Evolutionary conservation across 202 grass and related monocot genomes (phyloP).

Genomic region (Dendrocalamus latiflorus): DNA sequence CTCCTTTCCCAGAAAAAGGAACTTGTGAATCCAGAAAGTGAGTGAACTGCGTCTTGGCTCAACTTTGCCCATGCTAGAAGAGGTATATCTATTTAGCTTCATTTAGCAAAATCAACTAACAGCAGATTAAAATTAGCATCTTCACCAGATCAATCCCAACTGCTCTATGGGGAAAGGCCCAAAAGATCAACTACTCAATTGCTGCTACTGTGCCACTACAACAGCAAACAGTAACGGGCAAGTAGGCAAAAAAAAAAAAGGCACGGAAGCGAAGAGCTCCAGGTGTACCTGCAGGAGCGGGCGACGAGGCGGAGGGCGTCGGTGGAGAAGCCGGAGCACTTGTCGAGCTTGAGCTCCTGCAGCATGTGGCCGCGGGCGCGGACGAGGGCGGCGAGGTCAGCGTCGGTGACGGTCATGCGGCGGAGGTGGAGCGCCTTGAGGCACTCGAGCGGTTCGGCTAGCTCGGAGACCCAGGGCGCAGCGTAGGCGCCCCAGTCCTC

Average conservation of each 20-base stretch:
- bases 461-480: slow-evolving; percentile 50
- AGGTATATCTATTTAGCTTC: neutral
- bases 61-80: neutral
- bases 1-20: neutral
- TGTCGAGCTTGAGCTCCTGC: slow-evolving; percentile 69
- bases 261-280: neutral
- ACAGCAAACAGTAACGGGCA: neutral
- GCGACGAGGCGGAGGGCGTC: slow-evolving; percentile 49
- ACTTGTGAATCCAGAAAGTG: neutral
- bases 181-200: neutral
- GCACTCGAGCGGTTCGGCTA: slow-evolving; percentile 60
- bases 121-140: neutral
- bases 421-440: slow-evolving; percentile 73
- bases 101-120: slow-evolving; percentile 24
- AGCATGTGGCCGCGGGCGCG: slow-evolving; percentile 58
- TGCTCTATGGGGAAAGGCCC: neutral
- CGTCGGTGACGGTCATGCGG: slow-evolving; percentile 62
- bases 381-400: slow-evolving; percentile 42
- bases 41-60: neutral
- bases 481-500: slow-evolving; percentile 79
- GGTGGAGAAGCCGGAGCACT: slow-evolving; percentile 80
- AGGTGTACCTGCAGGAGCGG: slow-evolving; percentile 60
- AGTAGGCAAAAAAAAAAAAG: neutral
- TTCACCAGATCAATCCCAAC: slow-evolving; percentile 21
- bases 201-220: neutral